Evolutionary conservation across 371 early-diverging fungal species (phyloP).

Genomic region (Saksenaea oblongispora): DNA sequence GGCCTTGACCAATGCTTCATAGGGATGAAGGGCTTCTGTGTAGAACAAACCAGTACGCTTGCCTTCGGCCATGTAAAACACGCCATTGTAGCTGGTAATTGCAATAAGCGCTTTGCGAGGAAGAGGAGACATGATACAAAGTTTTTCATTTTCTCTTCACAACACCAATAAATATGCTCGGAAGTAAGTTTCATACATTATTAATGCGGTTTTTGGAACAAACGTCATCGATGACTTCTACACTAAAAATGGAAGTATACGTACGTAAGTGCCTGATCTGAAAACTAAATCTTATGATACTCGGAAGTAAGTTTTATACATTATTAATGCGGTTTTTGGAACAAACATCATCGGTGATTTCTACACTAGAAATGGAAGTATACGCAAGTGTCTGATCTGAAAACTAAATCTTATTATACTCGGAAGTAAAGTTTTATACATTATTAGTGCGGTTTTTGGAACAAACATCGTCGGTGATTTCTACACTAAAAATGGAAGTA

Average conservation of each 20-base stretch:
- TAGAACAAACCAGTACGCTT: conserved; percentile 54
- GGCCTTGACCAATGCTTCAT: conserved; percentile 34
- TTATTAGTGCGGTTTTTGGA: conserved; percentile 12
- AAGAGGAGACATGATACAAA: conserved; percentile 9
- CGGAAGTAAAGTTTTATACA: not conserved
- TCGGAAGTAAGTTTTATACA: not conserved
- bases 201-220: conserved; percentile 12
- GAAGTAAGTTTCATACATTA: not conserved
- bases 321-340: conserved; percentile 13
- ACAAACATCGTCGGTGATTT: not conserved
- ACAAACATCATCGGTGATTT: not conserved
- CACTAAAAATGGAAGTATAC: no score
- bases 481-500: no score
- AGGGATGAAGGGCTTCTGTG: conserved; percentile 58
- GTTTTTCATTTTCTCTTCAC: not conserved
- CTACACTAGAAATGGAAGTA: no score
- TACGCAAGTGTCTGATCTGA: no score
- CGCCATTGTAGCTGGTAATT: conserved; percentile 47
- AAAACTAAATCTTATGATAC: no score
- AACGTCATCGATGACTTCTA: no score
- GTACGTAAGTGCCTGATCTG: no score
- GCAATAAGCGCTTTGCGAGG: conserved; percentile 56
- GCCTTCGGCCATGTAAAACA: conserved; percentile 51
- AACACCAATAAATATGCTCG: not conserved
- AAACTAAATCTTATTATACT: no score